These are phyloP conservation scores for Trichothecium sympodiale DNA, from an alignment of 2,329 filamentous ascomycete genomes.

Conservation along the genomic window DNA sequence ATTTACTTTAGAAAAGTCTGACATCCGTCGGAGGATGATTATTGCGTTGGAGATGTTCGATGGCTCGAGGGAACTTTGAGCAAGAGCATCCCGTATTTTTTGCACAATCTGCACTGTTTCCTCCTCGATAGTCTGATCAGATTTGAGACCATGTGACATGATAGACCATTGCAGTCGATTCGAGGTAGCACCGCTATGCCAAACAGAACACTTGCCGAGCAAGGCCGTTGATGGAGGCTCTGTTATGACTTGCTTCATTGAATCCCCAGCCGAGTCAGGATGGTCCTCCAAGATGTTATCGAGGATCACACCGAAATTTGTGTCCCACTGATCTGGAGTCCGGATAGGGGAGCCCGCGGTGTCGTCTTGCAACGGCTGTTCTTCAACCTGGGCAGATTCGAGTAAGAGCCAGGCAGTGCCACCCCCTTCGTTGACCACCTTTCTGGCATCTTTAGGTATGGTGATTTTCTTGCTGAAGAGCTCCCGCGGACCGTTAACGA, in stretches of 20 bases:
- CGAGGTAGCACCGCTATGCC: conserved; percentile 7
- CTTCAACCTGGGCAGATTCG: conserved; percentile 39
- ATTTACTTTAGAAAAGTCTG: conserved; percentile 68
- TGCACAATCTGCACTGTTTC: conserved; percentile 38
- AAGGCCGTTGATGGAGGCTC: conserved; percentile 4
- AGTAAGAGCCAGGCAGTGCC: conserved; percentile 67
- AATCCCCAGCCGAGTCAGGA: conserved; percentile 2
- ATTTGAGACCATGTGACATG: conserved; percentile 13
- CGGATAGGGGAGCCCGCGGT: conserved; percentile 24
- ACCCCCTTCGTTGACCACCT: conserved; percentile 55
- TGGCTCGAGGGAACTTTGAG: conserved; percentile 15
- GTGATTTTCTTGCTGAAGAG: conserved; percentile 65
- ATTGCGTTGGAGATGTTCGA: conserved; percentile 40
- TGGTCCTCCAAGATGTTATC: conserved; percentile 8
- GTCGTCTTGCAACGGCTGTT: conserved; percentile 21
- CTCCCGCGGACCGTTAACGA: conserved; percentile 62
- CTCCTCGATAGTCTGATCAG: conserved; percentile 25
- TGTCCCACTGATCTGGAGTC: conserved; percentile 57
- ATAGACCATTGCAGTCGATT: conserved; percentile 27
- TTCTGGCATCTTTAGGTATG: conserved; percentile 41
- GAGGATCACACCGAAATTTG: conserved; percentile 37
- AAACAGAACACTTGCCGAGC: conserved; percentile 2
- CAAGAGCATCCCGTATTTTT: conserved; percentile 30
- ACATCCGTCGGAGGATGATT: conserved; percentile 69
- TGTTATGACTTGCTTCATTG: not conserved